Evolutionary conservation across 2,329 filamentous ascomycete species (phyloP).

Genomic region (Davidsoniella eucalypti): DNA sequence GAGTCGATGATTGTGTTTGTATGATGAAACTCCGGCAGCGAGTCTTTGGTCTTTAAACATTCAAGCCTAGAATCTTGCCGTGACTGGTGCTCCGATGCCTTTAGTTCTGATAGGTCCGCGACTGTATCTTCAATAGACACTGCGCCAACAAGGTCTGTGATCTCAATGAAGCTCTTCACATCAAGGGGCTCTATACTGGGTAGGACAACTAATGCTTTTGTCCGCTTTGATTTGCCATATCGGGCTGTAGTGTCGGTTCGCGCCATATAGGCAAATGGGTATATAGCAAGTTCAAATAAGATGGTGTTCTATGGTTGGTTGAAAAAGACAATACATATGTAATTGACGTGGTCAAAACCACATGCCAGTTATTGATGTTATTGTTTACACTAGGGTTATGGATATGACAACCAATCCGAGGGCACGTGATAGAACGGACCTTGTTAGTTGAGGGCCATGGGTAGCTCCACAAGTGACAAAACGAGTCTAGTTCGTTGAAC

Average conservation of each 20-base stretch:
- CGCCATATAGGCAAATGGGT: not conserved
- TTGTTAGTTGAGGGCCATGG: too few species aligned
- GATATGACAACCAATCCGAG: not conserved
- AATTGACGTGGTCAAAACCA: too few species aligned
- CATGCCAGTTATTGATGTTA: too few species aligned
- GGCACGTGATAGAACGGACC: not conserved
- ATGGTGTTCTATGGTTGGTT: not conserved
- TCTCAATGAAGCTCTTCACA: not conserved
- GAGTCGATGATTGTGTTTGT: slow-evolving; percentile 2
- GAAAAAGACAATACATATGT: too few species aligned
- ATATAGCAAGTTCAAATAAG: not conserved
- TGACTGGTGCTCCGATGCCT: not conserved
- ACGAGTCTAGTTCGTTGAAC: not conserved
- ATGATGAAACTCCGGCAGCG: not conserved
- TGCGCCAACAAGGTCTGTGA: not conserved
- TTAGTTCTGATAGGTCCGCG: not conserved
- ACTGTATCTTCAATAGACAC: not conserved
- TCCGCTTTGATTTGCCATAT: not conserved
- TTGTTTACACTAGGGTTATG: slow-evolving; percentile 1
- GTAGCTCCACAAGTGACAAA: slow-evolving; percentile 2
- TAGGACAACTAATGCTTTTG: not conserved
- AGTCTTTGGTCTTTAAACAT: not conserved
- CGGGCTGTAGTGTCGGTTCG: not conserved
- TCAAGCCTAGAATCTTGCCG: not conserved
- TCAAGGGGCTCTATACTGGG: not conserved